A percentile compares a stretch with the other conserved stretches of the same genome.
These are phyloP conservation scores for Leccinum variicolor DNA, from an alignment of 768 basidiomycete genomes.

Conservation along the genomic window DNA sequence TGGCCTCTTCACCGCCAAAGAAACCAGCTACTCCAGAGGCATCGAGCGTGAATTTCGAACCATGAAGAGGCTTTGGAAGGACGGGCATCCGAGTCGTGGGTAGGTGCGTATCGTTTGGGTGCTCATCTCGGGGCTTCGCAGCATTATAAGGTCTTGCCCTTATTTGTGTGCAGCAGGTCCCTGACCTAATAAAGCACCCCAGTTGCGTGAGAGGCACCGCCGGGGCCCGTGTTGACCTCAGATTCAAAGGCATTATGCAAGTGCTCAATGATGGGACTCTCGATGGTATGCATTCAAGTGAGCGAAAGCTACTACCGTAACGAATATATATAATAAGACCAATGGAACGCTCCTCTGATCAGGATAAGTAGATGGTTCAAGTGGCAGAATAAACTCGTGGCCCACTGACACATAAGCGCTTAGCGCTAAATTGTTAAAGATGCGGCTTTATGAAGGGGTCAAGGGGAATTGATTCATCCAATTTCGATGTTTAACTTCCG, in stretches of 20 bases:
- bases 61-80: slow-evolving; percentile 8
- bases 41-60: slow-evolving; percentile 20
- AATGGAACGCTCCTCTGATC: neutral
- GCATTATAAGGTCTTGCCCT: neutral
- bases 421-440: neutral
- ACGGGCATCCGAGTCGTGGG: slow-evolving; percentile 15
- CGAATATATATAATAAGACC: neutral
- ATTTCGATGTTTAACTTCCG: too few species aligned
- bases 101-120: neutral
- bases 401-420: neutral
- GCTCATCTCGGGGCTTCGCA: neutral
- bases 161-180: neutral
- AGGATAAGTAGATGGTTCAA: neutral
- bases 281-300: neutral
- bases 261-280: neutral
- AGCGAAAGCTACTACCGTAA: neutral
- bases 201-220: neutral
- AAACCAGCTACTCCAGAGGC: slow-evolving; percentile 33
- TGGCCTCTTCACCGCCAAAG: slow-evolving; percentile 37
- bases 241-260: neutral
- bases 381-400: too few species aligned
- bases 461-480: neutral
- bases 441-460: neutral
- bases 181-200: neutral
- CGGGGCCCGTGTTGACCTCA: neutral